These are phyloP conservation scores for Cylindrodendrum hubeiense DNA, from an alignment of 2,329 filamentous ascomycete genomes.

Conservation along the genomic window DNA sequence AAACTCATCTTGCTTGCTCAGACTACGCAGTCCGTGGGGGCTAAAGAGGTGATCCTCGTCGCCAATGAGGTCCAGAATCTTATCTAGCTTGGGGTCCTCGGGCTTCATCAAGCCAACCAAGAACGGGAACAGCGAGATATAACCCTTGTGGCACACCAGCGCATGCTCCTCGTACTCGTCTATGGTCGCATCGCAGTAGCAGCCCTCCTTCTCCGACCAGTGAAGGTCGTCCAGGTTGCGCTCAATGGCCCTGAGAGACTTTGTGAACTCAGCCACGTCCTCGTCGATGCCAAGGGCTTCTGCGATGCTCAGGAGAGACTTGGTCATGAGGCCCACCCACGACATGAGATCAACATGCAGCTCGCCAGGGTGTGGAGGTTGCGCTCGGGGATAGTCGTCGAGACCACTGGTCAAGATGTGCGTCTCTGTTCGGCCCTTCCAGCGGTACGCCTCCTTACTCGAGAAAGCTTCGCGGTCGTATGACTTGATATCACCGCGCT, in stretches of 20 bases:
- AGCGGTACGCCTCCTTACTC: conserved; percentile 92
- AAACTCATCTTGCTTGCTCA: conserved; percentile 85
- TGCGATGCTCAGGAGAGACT: conserved; percentile 85
- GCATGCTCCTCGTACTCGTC: conserved; percentile 93
- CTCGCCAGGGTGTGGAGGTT: conserved; percentile 95
- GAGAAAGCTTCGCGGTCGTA: conserved; percentile 93
- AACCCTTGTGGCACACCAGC: conserved; percentile 96
- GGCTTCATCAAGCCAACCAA: conserved; percentile 82
- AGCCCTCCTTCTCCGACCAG: conserved; percentile 84
- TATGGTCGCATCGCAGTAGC: conserved; percentile 95
- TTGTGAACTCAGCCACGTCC: conserved; percentile 79
- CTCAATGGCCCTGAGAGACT: conserved; percentile 80
- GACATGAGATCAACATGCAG: conserved; percentile 94
- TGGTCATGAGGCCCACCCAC: conserved; percentile 98
- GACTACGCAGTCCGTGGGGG: conserved; percentile 85
- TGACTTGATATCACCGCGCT: conserved; percentile 87
- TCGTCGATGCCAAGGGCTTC: conserved; percentile 79
- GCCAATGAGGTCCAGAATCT: conserved; percentile 80
- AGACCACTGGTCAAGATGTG: conserved; percentile 94
- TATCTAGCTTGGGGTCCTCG: conserved; percentile 80
- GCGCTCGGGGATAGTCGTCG: conserved; percentile 94
- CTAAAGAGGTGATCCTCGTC: conserved; percentile 93
- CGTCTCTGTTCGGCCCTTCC: conserved; percentile 88
- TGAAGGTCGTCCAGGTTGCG: conserved; percentile 93
- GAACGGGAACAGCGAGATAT: conserved; percentile 94